A percentile compares a stretch with the other conserved stretches of the same genome.
phyloP scores from a whole-genome alignment of 768 basidiomycete genomes.

The Lentinula sp. region DNA sequence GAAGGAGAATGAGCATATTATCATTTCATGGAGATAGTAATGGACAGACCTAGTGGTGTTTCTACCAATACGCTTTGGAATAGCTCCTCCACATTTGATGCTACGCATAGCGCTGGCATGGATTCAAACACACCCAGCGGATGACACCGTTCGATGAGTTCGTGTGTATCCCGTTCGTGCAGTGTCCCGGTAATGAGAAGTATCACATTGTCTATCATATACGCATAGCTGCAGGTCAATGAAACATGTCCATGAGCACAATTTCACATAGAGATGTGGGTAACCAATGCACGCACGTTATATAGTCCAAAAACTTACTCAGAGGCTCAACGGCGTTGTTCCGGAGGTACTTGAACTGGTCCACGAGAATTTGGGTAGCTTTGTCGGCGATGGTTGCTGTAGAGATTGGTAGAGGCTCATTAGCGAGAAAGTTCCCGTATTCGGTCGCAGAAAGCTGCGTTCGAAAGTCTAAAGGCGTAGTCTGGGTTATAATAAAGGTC shows the following conservation, averaged over 20 bases:
- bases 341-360: constrained; percentile 94
- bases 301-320: constrained; percentile 92
- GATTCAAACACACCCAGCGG: constrained; percentile 96
- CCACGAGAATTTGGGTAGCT: constrained; percentile 90
- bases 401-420: constrained; percentile 89
- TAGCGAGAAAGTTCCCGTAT: constrained; percentile 97
- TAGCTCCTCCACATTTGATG: constrained; percentile 97
- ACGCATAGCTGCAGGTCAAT: constrained; percentile 65
- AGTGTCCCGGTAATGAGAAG: constrained; percentile 95
- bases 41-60: constrained; percentile 82
- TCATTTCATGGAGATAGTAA: background rate
- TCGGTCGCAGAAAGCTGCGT: constrained; percentile 95
- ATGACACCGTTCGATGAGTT: constrained; percentile 93
- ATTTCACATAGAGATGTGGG: background rate
- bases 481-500: background rate
- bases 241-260: background rate
- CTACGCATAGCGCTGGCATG: constrained; percentile 98
- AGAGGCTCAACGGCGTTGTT: constrained; percentile 89
- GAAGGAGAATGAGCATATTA: background rate
- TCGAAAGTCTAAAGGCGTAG: constrained; percentile 65
- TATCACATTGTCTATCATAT: constrained; percentile 99
- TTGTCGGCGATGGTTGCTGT: constrained; percentile 96
- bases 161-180: constrained; percentile 95
- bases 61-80: constrained; percentile 97
- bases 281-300: constrained; percentile 64